phyloP scores from a whole-genome alignment of 2,329 filamentous ascomycete species.

The Ophiocordyceps camponoti-floridani region DNA sequence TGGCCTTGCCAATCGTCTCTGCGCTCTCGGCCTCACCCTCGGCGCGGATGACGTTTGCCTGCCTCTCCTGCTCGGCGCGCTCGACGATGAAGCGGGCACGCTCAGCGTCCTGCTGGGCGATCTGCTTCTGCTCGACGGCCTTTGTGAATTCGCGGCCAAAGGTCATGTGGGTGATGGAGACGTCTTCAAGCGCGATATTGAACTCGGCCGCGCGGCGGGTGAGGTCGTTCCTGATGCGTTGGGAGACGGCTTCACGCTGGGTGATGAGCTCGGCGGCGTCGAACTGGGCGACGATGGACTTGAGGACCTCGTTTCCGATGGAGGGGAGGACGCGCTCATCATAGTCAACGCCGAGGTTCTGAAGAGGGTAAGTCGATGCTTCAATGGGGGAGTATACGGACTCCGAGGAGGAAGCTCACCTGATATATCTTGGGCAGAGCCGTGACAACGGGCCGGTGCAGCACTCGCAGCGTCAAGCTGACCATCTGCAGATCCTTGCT shows the following conservation, averaged over 20 bases:
- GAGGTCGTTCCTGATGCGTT: constrained; percentile 84
- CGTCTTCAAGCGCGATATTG: constrained; percentile 97
- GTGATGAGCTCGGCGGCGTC: constrained; percentile 98
- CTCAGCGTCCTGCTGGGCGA: constrained; percentile 97
- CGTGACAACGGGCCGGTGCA: constrained; percentile 88
- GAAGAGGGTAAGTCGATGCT: neutral
- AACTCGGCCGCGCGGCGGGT: constrained; percentile 88
- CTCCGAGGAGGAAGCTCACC: constrained; percentile 33
- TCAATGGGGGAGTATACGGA: too few relatives aligned
- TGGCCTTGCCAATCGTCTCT: constrained; percentile 85
- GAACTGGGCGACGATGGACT: constrained; percentile 96
- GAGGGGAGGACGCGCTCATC: constrained; percentile 96
- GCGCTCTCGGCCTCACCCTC: constrained; percentile 96
- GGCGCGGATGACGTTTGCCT: constrained; percentile 94
- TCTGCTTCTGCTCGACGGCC: constrained; percentile 99
- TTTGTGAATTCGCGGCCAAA: constrained; percentile 98
- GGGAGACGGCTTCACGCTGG: constrained; percentile 88
- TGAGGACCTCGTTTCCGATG: constrained; percentile 98
- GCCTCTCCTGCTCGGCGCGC: constrained; percentile 94
- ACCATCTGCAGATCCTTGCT: constrained; percentile 99
- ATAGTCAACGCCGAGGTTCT: constrained; percentile 97
- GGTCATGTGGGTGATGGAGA: constrained; percentile 99
- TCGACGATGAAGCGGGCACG: constrained; percentile 95
- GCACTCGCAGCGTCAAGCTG: constrained; percentile 84
- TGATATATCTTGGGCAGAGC: constrained; percentile 95